Evolutionary conservation across 2,329 filamentous ascomycete genomes (phyloP), one percentile per base, ranked within the genome.

Genomic region (Graphiopsis chlorocephala): DNA sequence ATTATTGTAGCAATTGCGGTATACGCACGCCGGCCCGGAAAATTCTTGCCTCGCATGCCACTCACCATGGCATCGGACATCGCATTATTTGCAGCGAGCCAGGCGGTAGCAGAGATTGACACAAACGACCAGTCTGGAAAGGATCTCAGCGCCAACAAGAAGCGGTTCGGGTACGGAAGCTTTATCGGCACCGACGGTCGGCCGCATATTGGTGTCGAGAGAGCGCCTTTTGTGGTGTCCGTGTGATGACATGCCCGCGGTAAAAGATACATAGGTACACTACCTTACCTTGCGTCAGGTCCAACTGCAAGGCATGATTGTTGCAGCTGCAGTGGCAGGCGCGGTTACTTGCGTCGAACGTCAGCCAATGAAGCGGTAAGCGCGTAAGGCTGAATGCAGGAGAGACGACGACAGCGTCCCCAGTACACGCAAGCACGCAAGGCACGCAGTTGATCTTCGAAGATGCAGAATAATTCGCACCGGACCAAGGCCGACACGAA

Each of bases 131-230:
- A 15, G 14, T 15, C 33, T 20, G 33, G 17, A 11, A 5, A 26
- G 4, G 31, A 56, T 11, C 15, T 20, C 17, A 15, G 48, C 26
- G 48, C 25, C 14, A 8, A 23, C 4, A 3, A 70, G 64, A 33
- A 55, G 12, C 68, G 64, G 0, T 83, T 82, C 62, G 82, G 81
- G 0, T 87, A 83, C 68, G 85, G 85, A 0, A 76, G 75, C 0
- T 87, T 79, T 62, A 61, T 84, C 1, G 84, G 83, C 0, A 69
- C 68, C 0, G 84, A 87, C 67, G 81, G 82, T 0, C 75, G 75
- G 8, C 72, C 75, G 0, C 82, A 86, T 63, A 65, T 84, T 0
- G 85, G 85, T 0, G 82, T 87, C 50, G 85, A 88, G 35, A 71
- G 78, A 26, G 76, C 80, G 26, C 80, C 81, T 0, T 79, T 80